A percentile compares a stretch with the other conserved stretches of the same genome.
These are phyloP conservation scores for Vaccinium darrowii DNA, from an alignment of 148 eudicot species.

Conservation along the genomic window DNA sequence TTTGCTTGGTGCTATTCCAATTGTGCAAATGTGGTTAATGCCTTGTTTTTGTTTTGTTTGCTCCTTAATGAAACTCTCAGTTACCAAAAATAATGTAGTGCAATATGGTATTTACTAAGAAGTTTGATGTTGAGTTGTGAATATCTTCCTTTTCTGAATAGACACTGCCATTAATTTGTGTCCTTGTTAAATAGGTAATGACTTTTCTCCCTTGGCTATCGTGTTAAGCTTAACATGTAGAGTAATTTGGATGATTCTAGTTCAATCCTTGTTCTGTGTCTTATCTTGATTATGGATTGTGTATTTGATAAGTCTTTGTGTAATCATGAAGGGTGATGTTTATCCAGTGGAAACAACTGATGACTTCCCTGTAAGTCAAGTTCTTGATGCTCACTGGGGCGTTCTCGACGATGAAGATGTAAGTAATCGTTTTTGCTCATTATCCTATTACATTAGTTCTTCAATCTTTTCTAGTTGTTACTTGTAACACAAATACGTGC, in stretches of 20 bases:
- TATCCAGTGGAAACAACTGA: slow-evolving; percentile 86
- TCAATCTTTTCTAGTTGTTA: slow-evolving; percentile 4
- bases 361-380: slow-evolving; percentile 48
- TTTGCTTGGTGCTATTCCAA: neutral
- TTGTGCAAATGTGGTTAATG: neutral
- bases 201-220: neutral
- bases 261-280: slow-evolving; percentile 1
- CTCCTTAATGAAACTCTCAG: neutral
- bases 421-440: slow-evolving; percentile 30
- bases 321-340: slow-evolving; percentile 78
- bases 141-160: neutral
- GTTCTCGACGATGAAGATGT: slow-evolving; percentile 79
- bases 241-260: neutral
- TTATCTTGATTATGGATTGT: neutral
- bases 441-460: slow-evolving; percentile 4
- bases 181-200: neutral
- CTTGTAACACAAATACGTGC: neutral
- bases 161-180: neutral
- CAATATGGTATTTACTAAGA: neutral
- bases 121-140: neutral
- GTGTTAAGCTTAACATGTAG: neutral
- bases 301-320: slow-evolving; percentile 14
- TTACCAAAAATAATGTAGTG: neutral
- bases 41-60: neutral
- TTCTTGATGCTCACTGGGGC: slow-evolving; percentile 98